A percentile compares a stretch with the other conserved stretches of the same genome.
Conservation (phyloP, 371 early-diverging fungal genomes). For the Mortierella sp. region DNA sequence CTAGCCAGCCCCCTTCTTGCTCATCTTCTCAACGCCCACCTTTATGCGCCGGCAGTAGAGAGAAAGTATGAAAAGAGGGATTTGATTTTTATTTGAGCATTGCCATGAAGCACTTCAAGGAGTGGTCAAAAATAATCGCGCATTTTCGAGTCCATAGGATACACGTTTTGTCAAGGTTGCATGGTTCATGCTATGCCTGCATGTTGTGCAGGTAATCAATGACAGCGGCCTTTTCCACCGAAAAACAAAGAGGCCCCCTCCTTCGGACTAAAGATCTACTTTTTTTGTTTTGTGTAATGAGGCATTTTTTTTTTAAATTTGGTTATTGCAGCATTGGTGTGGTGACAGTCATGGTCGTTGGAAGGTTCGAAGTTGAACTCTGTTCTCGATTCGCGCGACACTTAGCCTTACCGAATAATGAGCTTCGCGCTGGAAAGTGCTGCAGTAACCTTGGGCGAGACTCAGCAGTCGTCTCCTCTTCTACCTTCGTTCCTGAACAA, state of each 20-base stretch:
- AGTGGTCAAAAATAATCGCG: constrained; percentile 11
- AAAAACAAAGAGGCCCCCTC: background rate
- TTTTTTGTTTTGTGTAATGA: background rate
- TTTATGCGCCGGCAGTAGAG: background rate
- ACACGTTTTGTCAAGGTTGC: background rate
- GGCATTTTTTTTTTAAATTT: constrained; percentile 8
- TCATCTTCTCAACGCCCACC: background rate
- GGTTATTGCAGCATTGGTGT: background rate
- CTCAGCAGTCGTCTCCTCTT: background rate
- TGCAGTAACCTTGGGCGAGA: background rate
- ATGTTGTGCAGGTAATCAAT: background rate
- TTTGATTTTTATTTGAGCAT: background rate
- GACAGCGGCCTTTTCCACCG: background rate
- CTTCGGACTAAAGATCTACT: background rate
- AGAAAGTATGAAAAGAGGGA: background rate
- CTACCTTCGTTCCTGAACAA: background rate
- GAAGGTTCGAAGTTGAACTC: background rate
- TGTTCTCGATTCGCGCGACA: background rate
- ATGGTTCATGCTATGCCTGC: background rate
- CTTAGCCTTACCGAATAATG: background rate
- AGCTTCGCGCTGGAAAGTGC: background rate
- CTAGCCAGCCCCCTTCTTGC: background rate
- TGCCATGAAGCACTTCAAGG: background rate
- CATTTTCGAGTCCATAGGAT: background rate
- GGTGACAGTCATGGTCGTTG: background rate